Percentiles rank a stretch among this genome's conserved stretches.
Conservation (phyloP, 768 basidiomycete species). For the Cubamyces sp. region DNA sequence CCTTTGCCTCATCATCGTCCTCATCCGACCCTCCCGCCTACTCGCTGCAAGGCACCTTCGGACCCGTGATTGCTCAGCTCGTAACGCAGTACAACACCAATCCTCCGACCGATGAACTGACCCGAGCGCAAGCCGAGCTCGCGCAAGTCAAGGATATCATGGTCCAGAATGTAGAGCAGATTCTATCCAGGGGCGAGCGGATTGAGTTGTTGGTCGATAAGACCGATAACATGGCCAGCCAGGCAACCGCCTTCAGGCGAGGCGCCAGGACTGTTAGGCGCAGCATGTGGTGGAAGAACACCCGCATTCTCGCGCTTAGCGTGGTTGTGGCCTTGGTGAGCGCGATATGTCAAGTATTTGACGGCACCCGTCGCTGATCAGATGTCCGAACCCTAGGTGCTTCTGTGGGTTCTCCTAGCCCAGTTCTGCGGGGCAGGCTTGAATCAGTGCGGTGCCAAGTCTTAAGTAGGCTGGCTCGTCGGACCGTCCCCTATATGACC, state of each 20-base stretch:
- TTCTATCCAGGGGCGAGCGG: slow-evolving; percentile 90
- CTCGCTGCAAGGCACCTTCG: slow-evolving; percentile 72
- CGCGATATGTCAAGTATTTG: slow-evolving; percentile 25
- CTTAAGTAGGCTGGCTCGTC: neutral
- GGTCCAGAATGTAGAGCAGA: slow-evolving; percentile 98
- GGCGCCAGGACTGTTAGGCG: slow-evolving; percentile 83
- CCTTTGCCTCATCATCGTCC: slow-evolving; percentile 62
- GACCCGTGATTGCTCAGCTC: slow-evolving; percentile 68
- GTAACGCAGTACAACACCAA: slow-evolving; percentile 89
- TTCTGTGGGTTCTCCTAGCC: slow-evolving; percentile 83
- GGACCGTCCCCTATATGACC: neutral
- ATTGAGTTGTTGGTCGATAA: slow-evolving; percentile 97
- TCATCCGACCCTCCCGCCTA: slow-evolving; percentile 55
- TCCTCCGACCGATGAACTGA: slow-evolving; percentile 86
- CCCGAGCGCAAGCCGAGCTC: slow-evolving; percentile 87
- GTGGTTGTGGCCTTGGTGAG: slow-evolving; percentile 73
- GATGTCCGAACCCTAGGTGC: slow-evolving; percentile 46
- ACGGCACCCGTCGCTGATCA: slow-evolving; percentile 20
- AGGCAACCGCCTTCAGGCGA: slow-evolving; percentile 90
- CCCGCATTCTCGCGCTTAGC: slow-evolving; percentile 66
- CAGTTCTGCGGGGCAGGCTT: slow-evolving; percentile 88
- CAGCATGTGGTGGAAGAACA: slow-evolving; percentile 91
- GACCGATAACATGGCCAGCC: slow-evolving; percentile 93
- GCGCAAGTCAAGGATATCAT: slow-evolving; percentile 94
- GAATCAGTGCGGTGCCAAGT: slow-evolving; percentile 59